Evolutionary conservation across 306 rosid genomes (phyloP).

Genomic region (Dryas octopetala): DNA sequence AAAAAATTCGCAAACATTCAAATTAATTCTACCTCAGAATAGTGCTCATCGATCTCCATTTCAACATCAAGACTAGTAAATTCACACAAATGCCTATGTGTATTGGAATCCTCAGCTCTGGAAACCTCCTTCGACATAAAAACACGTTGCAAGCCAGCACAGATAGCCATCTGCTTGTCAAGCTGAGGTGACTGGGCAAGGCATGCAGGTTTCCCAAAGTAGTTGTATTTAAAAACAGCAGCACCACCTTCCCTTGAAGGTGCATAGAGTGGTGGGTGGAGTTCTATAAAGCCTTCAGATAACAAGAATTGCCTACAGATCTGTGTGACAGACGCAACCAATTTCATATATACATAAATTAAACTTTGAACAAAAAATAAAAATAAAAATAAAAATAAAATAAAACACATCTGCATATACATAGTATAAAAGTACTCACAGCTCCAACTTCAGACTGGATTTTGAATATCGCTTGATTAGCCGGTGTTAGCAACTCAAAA

Average conservation of each 20-base stretch:
- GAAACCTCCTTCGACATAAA: conserved; percentile 74
- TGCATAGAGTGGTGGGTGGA: conserved; percentile 45
- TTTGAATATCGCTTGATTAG: conserved; percentile 60
- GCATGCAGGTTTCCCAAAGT: conserved; percentile 75
- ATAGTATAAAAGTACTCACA: conserved; percentile 23
- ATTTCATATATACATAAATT: background rate
- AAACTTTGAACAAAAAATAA: background rate
- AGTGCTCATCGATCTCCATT: conserved; percentile 71
- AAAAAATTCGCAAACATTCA: no score
- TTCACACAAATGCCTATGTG: conserved; percentile 86
- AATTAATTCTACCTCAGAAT: conserved; percentile 35
- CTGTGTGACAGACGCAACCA: conserved; percentile 35
- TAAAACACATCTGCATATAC: background rate
- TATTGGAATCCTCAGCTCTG: conserved; percentile 81
- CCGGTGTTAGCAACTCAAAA: conserved; percentile 55
- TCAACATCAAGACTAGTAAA: conserved; percentile 88
- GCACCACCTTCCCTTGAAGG: conserved; percentile 82
- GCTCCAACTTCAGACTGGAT: conserved; percentile 47
- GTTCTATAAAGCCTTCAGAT: conserved; percentile 41
- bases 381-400: background rate
- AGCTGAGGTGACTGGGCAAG: conserved; percentile 94
- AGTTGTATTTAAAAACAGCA: conserved; percentile 64
- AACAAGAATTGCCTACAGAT: conserved; percentile 51
- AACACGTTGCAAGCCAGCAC: conserved; percentile 74
- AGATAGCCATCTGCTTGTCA: conserved; percentile 85